Conservation (phyloP, 495 filamentous ascomycete species). For the Parmelia sp. region DNA sequence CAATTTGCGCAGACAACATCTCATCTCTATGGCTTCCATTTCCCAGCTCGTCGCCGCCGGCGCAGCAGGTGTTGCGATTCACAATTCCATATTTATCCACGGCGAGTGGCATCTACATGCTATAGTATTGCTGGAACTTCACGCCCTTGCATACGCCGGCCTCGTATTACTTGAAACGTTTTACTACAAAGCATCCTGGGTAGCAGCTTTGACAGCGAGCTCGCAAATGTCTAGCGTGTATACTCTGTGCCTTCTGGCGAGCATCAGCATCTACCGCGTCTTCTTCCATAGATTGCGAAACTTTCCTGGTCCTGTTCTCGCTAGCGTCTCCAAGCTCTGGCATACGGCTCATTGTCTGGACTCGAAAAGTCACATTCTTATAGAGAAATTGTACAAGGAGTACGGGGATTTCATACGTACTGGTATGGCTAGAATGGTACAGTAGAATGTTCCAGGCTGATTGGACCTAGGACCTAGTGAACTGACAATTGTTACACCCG, state of each 20-base stretch:
- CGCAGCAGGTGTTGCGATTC: neutral
- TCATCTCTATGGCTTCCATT: no score
- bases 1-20: no score
- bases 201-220: neutral
- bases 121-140: neutral
- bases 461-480: neutral
- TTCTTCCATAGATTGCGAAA: slow-evolving; percentile 40
- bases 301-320: slow-evolving; percentile 40
- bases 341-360: slow-evolving; percentile 31
- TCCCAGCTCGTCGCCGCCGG: no score
- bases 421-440: neutral
- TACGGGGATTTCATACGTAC: slow-evolving; percentile 32
- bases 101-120: slow-evolving; percentile 6
- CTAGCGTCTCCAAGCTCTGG: slow-evolving; percentile 41
- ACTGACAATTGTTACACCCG: neutral
- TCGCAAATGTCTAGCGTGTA: neutral
- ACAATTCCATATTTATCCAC: neutral
- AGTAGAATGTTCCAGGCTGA: no score
- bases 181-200: neutral
- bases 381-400: slow-evolving; percentile 26
- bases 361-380: slow-evolving; percentile 33
- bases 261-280: slow-evolving; percentile 40
- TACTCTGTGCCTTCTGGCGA: slow-evolving; percentile 30
- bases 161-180: neutral
- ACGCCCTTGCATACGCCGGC: neutral